Evolutionary conservation across 495 filamentous ascomycete species (phyloP).

Genomic region (Neurospora sp.): DNA sequence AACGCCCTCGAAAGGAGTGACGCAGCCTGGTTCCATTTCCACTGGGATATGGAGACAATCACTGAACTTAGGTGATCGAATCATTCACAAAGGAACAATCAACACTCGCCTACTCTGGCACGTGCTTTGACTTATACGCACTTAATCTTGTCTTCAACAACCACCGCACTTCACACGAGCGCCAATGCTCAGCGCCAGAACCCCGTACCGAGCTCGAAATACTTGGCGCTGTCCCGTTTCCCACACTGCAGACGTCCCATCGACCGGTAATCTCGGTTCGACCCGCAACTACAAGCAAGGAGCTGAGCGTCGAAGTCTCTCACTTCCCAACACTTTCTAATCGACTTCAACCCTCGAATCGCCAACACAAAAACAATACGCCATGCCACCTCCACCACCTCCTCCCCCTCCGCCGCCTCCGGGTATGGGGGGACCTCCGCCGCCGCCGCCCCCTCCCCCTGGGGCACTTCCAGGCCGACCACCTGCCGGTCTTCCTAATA

Average conservation of each 20-base stretch:
- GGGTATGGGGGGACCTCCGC: slow-evolving; percentile 12
- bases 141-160: slow-evolving; percentile 19
- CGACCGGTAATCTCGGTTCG: background rate
- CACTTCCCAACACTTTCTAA: background rate
- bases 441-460: slow-evolving; percentile 15
- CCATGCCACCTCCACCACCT: slow-evolving; percentile 20
- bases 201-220: background rate
- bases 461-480: slow-evolving; percentile 13
- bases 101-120: background rate
- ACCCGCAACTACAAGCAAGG: background rate
- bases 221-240: background rate
- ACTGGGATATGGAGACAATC: background rate
- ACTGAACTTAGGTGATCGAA: background rate
- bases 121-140: background rate
- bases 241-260: background rate
- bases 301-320: background rate
- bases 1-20: slow-evolving; percentile 5
- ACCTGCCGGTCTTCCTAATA: slow-evolving; percentile 2
- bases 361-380: background rate
- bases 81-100: background rate
- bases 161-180: slow-evolving; percentile 18
- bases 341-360: background rate
- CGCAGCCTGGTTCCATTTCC: slow-evolving; percentile 2
- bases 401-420: slow-evolving; percentile 24
- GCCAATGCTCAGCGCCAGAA: slow-evolving; percentile 15